Base-by-base conservation (phyloP, 495 filamentous ascomycete genomes). In the Trichocladium antarcticum region DNA sequence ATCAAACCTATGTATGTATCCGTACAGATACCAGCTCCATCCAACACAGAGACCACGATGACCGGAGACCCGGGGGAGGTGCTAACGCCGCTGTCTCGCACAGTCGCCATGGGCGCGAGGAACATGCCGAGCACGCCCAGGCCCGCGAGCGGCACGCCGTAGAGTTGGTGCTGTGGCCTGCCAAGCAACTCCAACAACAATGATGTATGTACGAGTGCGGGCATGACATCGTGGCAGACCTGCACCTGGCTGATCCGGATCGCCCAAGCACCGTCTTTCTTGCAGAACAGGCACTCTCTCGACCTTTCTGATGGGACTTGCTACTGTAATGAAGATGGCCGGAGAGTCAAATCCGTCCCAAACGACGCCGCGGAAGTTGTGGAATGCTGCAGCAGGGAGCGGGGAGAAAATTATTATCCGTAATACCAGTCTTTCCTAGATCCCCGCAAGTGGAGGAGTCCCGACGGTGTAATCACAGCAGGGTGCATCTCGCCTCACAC, bases 381-480 rank as follows among this genome's bases (percentile, higher is more conserved):
- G n/a, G n/a, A n/a, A n/a, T n/a, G n/a, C n/a, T n/a, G 24, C 24
- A 27, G 24, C 24, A 27, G 16, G 47, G 31, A 49, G 27, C 38
- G 14, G 36, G 11, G n/a, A 34, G 5, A 35, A 15, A 17, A 10
- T 29, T 35, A 49, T 42, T 32, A 2, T 37, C 3, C 14, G 35
- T n/a, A 15, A 16, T 15, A 14, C 35, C 16, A n/a, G 20, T 6
- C 16, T 9, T 20, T 38, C 19, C 9, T 24, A 24, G 47, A n/a
- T 20, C 19, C 22, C 45, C 45, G 31, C 31, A 28, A 37, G 47
- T 49, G 32, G 47, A 49, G 47, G 37, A 34, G 24, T 35, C n/a
- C 5, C 2, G 17, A 31, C 34, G 2, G 34, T 35, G 42, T 35
- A 51, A 51, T 45, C 41, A 51, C 42, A n/a, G 41, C 41, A 45